Conservation (phyloP, 192 early-diverging fungal genomes). For the Linnemannia elongata region DNA sequence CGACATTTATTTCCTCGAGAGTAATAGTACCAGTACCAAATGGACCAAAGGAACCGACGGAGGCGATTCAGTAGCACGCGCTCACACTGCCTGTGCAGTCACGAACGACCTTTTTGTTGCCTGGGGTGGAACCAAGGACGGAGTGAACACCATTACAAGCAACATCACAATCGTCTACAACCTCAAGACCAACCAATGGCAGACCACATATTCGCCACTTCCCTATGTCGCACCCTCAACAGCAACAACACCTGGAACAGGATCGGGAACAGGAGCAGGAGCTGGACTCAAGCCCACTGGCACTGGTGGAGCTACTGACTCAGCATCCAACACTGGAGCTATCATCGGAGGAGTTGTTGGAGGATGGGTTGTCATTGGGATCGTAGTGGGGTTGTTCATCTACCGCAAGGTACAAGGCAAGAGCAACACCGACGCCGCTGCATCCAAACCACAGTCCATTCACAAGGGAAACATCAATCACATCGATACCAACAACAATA, state of each 20-base stretch:
- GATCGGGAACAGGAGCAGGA: background rate
- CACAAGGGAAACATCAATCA: background rate
- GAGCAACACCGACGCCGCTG: background rate
- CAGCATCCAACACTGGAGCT: background rate
- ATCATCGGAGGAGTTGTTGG: conserved; percentile 14
- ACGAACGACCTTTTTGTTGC: conserved; percentile 22
- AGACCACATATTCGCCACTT: background rate
- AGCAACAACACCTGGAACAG: background rate
- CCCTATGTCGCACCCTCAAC: background rate
- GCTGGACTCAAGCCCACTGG: background rate
- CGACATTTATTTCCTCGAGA: conserved; percentile 28
- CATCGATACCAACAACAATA: too few relatives aligned
- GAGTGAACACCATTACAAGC: background rate
- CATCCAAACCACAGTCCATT: background rate
- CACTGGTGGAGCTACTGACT: background rate
- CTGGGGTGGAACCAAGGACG: conserved; percentile 9
- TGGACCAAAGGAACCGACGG: conserved; percentile 18
- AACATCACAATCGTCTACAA: conserved; percentile 25
- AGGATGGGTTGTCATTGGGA: background rate
- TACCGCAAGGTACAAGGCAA: background rate
- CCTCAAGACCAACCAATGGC: conserved; percentile 24
- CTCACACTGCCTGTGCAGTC: conserved; percentile 7
- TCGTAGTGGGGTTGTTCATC: background rate
- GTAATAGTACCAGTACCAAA: background rate
- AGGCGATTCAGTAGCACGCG: background rate